Evolutionary conservation across 1,284 basidiomycete species (phyloP).

Genomic region (Cryptococcus sp.): DNA sequence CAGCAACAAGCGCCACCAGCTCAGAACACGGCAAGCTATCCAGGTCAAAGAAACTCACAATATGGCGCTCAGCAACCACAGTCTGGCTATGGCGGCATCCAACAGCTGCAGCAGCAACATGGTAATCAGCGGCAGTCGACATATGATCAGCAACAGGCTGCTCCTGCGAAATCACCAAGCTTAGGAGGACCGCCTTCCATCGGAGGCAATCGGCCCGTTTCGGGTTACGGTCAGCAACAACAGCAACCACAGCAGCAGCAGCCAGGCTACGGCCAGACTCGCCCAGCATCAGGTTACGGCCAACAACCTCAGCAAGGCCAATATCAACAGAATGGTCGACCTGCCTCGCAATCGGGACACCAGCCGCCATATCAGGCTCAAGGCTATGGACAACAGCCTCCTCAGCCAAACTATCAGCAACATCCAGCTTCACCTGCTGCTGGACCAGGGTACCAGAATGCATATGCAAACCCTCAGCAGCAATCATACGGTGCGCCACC

Average conservation of each 20-base stretch:
- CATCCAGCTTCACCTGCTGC: slow-evolving; percentile 17
- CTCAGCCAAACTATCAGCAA: slow-evolving; percentile 16
- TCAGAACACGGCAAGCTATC: slow-evolving; percentile 13
- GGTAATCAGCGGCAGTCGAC: slow-evolving; percentile 10
- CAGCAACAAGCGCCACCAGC: slow-evolving; percentile 16
- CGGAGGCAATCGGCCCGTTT: slow-evolving; percentile 21
- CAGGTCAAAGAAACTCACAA: slow-evolving; percentile 15
- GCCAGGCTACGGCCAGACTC: slow-evolving; percentile 2
- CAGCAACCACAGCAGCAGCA: slow-evolving; percentile 15
- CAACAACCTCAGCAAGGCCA: slow-evolving; percentile 19
- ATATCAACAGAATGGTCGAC: slow-evolving; percentile 20
- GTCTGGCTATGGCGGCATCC: not conserved
- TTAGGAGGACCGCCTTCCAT: slow-evolving; percentile 16
- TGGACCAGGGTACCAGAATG: slow-evolving; percentile 6
- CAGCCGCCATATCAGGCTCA: slow-evolving; percentile 9
- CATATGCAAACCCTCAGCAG: not conserved
- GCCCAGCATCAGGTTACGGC: slow-evolving; percentile 4
- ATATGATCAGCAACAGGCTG: slow-evolving; percentile 19
- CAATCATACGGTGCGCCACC: not conserved
- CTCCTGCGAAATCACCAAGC: slow-evolving; percentile 13
- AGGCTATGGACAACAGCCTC: slow-evolving; percentile 7
- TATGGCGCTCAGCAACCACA: slow-evolving; percentile 20
- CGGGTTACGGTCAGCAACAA: slow-evolving; percentile 26
- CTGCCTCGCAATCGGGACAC: slow-evolving; percentile 14
- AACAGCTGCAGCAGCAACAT: slow-evolving; percentile 3